Conservation (phyloP, 768 basidiomycete genomes). For the Asterophora parasitica region DNA sequence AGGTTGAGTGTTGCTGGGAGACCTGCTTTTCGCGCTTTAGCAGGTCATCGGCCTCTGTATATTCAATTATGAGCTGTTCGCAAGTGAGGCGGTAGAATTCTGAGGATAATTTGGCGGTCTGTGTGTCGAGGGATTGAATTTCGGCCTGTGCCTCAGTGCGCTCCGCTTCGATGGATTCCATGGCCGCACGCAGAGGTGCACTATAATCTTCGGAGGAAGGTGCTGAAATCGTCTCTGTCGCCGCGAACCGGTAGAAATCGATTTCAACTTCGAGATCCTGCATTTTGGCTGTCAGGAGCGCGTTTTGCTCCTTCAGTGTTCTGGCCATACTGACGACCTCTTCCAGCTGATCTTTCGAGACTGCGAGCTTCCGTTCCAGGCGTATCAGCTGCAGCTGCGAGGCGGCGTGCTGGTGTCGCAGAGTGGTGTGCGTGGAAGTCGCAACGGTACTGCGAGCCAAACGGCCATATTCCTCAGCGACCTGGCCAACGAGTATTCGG, state of each 20-base stretch:
- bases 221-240: background rate
- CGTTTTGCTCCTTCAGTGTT: slow-evolving; percentile 49
- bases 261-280: slow-evolving; percentile 31
- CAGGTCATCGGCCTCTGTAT: slow-evolving; percentile 24
- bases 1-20: slow-evolving; percentile 26
- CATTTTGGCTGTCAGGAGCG: slow-evolving; percentile 33
- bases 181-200: background rate
- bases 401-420: slow-evolving; percentile 36
- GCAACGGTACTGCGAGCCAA: slow-evolving; percentile 43
- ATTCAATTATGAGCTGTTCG: slow-evolving; percentile 31
- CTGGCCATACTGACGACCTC: slow-evolving; percentile 63
- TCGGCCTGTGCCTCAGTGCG: slow-evolving; percentile 2
- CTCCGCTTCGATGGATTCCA: slow-evolving; percentile 8
- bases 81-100: slow-evolving; percentile 33
- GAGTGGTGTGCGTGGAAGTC: slow-evolving; percentile 26
- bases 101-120: slow-evolving; percentile 19
- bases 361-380: slow-evolving; percentile 64
- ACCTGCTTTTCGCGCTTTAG: slow-evolving; percentile 23
- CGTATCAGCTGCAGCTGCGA: slow-evolving; percentile 43
- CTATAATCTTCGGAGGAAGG: background rate
- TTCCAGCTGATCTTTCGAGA: slow-evolving; percentile 60
- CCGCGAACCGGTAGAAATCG: slow-evolving; percentile 16
- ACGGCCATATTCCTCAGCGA: slow-evolving; percentile 51
- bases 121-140: slow-evolving; percentile 6
- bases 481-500: slow-evolving; percentile 37